Evolutionary conservation across 139 green algal species (phyloP).

Genomic region (Haematococcus sp.): DNA sequence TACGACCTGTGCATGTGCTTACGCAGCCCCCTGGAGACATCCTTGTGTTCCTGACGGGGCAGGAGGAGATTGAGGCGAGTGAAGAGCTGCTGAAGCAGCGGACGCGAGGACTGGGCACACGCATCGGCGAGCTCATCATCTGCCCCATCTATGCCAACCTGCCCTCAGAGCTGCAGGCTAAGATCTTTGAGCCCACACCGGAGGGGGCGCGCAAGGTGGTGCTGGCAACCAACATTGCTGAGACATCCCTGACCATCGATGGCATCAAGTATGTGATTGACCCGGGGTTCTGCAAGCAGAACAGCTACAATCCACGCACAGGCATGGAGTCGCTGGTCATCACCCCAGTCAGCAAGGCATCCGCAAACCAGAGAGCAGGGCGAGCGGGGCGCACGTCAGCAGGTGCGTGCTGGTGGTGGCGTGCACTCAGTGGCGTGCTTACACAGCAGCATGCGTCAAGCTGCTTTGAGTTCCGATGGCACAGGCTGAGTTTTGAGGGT

Average conservation of each 20-base stretch:
- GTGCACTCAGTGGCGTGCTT: no score
- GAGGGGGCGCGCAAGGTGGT: conserved; percentile 90
- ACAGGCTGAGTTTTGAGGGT: neutral
- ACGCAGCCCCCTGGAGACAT: conserved; percentile 84
- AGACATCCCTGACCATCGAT: conserved; percentile 97
- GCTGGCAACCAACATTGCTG: conserved; percentile 97
- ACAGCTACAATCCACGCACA: conserved; percentile 92
- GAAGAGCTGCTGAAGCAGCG: conserved; percentile 92
- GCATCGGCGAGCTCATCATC: conserved; percentile 94
- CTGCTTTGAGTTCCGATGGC: neutral
- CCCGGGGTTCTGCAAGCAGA: conserved; percentile 96
- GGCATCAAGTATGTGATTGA: conserved; percentile 97
- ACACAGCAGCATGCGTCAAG: no score
- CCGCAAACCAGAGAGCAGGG: conserved; percentile 86
- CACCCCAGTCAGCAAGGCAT: conserved; percentile 87
- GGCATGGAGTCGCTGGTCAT: conserved; percentile 97
- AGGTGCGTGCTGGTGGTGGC: conserved; percentile 15
- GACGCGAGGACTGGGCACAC: conserved; percentile 79
- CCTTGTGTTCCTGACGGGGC: conserved; percentile 95
- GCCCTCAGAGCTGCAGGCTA: conserved; percentile 91
- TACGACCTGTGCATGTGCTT: no score
- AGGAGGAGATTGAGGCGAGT: conserved; percentile 95
- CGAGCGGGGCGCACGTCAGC: conserved; percentile 74
- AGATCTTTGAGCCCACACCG: conserved; percentile 96
- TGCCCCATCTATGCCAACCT: conserved; percentile 97